Evolutionary conservation across 768 basidiomycete species (phyloP).

Genomic region (Dendrothele bispora): DNA sequence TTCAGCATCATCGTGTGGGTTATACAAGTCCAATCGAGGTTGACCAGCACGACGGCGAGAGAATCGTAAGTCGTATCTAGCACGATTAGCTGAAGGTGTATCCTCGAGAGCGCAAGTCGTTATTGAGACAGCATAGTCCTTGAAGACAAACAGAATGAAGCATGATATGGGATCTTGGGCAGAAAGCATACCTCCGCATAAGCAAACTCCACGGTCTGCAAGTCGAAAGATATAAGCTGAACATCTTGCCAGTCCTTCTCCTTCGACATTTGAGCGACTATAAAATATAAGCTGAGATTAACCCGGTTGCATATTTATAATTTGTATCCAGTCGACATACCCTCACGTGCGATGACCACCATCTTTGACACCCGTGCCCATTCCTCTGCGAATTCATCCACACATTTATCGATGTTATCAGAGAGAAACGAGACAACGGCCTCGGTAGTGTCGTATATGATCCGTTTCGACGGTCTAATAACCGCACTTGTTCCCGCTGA

Average conservation of each 20-base stretch:
- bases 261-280: slow-evolving; percentile 84
- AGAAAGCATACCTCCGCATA: slow-evolving; percentile 60
- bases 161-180: not conserved
- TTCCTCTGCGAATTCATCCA: slow-evolving; percentile 88
- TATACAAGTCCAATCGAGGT: slow-evolving; percentile 37
- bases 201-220: slow-evolving; percentile 89
- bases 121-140: slow-evolving; percentile 80
- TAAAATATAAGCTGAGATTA: not conserved
- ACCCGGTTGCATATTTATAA: no score
- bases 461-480: slow-evolving; percentile 82
- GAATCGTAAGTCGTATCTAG: slow-evolving; percentile 74
- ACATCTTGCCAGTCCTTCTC: slow-evolving; percentile 72
- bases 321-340: slow-evolving; percentile 41
- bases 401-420: slow-evolving; percentile 83
- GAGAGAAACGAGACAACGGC: slow-evolving; percentile 89
- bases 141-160: not conserved
- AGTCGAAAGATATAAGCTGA: slow-evolving; percentile 83
- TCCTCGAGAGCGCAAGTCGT: slow-evolving; percentile 81
- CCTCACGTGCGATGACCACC: slow-evolving; percentile 89
- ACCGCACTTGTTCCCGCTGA: slow-evolving; percentile 58
- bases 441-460: slow-evolving; percentile 86
- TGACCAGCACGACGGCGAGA: slow-evolving; percentile 40
- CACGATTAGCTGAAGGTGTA: slow-evolving; percentile 65
- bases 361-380: slow-evolving; percentile 94
- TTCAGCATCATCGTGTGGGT: slow-evolving; percentile 81